Evolutionary conservation across 345 rosid species (phyloP).

Genomic region (Bruguiera parviflora): DNA sequence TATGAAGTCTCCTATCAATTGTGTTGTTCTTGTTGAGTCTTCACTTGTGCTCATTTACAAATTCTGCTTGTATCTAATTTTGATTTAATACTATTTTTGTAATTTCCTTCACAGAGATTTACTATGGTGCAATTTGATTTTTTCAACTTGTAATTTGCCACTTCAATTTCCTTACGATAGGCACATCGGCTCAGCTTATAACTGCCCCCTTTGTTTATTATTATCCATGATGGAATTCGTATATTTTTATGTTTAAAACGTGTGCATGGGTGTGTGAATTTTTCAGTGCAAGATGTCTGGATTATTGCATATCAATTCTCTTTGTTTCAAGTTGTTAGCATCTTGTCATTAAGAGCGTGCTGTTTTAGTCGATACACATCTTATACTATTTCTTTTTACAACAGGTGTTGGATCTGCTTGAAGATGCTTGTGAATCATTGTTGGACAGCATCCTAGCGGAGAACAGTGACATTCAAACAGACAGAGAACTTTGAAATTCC

Average conservation of each 20-base stretch:
- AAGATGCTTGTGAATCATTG: constrained; percentile 89
- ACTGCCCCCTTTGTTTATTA: background rate
- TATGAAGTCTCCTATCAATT: background rate
- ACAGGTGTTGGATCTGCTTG: constrained; percentile 84
- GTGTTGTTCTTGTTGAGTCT: background rate
- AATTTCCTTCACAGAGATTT: background rate
- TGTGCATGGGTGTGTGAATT: too few species aligned
- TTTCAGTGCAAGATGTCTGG: background rate
- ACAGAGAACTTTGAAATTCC: constrained; percentile 6
- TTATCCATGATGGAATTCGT: background rate
- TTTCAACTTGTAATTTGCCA: background rate
- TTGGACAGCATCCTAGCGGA: constrained; percentile 61
- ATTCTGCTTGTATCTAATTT: background rate
- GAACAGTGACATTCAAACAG: constrained; percentile 16
- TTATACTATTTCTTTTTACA: constrained; percentile 2
- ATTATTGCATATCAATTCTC: background rate
- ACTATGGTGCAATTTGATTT: background rate
- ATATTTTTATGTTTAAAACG: too few species aligned
- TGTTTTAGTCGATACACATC: background rate
- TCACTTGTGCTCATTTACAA: background rate
- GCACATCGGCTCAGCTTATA: background rate
- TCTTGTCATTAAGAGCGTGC: too few species aligned
- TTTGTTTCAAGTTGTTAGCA: background rate
- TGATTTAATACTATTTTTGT: background rate
- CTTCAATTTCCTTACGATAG: background rate